Conservation (phyloP, 495 filamentous ascomycete genomes). For the Aspergillus haitiensis region DNA sequence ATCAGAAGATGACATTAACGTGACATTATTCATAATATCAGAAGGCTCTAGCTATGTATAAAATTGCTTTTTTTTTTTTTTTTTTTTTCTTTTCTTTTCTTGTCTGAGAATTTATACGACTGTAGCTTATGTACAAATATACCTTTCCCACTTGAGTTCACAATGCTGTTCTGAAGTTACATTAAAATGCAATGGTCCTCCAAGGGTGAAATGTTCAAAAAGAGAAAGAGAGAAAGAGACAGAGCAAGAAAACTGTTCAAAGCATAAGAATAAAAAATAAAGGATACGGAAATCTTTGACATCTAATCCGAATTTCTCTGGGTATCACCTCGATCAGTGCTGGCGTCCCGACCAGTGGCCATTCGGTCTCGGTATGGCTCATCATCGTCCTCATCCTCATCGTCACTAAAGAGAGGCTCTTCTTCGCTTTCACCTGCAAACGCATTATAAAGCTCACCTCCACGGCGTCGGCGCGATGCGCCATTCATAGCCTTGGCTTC, state of each 20-base stretch:
- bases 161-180: neutral
- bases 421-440: constrained; percentile 84
- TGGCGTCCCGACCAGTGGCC: constrained; percentile 24
- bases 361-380: constrained; percentile 44
- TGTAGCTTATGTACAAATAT: constrained; percentile 8
- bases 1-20: neutral
- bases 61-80: neutral
- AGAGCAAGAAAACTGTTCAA: constrained; percentile 3
- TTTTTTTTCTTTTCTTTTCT: neutral
- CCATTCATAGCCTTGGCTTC: constrained; percentile 57
- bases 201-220: constrained; percentile 6
- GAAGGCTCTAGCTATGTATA: too few relatives aligned
- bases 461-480: constrained; percentile 53
- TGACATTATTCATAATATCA: too few relatives aligned
- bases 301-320: constrained; percentile 24
- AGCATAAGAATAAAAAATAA: constrained; percentile 18
- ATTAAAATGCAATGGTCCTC: constrained; percentile 11
- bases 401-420: constrained; percentile 57
- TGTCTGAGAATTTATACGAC: neutral
- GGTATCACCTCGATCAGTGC: constrained; percentile 24
- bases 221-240: constrained; percentile 11
- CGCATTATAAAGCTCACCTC: constrained; percentile 88
- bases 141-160: neutral
- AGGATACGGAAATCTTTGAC: constrained; percentile 11
- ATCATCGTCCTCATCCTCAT: constrained; percentile 57